Evolutionary conservation across 306 rosid genomes (phyloP), one percentile per base, ranked within the genome.

Genomic region (Malus fusca): DNA sequence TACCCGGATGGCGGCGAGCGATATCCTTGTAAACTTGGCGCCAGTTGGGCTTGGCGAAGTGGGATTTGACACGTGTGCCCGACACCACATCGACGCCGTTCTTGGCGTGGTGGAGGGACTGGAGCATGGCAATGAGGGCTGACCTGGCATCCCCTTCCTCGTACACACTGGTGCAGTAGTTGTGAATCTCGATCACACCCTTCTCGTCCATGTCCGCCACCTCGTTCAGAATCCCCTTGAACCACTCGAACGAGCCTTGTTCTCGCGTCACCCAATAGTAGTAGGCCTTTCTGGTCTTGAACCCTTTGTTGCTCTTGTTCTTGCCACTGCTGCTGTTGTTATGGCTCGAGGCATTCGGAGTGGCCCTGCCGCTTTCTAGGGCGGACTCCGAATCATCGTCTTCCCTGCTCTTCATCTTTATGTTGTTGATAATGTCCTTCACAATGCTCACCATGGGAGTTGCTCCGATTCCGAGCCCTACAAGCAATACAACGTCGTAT

Each of bases 71-170:
- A 1, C 89, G 71, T 1, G 91, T 85, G 11, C 89, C 91, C 0
- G 91, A 88, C 15, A 88, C 91, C 18, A 88, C 91, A 18, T 88
- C 91, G 6, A 88, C 81, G 1, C 89, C 91, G 18, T 55, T 88
- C 82, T 88, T 88, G 18, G 91, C 91, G 13, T 88, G 87, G 70
- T 88, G 87, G 8, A 88, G 81, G 1, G 85, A 80, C 28, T 88
- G 91, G 40, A 88, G 89, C 91, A 88, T 88, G 23, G 89, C 75
- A 28, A 88, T 88, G 17, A 88, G 75, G 8, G 91, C 91, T 2
- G 91, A 88, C 73, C 91, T 71, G 17, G 91, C 91, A 14, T 88
- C 91, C 3, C 91, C 91, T 79, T 85, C 89, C 78, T 88, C 91
- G 35, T 88, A 85, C 76, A 85, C 91, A 8, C 91, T 88, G 3